phyloP scores from a whole-genome alignment of 768 basidiomycete genomes.

The Heimioporus sp. region DNA sequence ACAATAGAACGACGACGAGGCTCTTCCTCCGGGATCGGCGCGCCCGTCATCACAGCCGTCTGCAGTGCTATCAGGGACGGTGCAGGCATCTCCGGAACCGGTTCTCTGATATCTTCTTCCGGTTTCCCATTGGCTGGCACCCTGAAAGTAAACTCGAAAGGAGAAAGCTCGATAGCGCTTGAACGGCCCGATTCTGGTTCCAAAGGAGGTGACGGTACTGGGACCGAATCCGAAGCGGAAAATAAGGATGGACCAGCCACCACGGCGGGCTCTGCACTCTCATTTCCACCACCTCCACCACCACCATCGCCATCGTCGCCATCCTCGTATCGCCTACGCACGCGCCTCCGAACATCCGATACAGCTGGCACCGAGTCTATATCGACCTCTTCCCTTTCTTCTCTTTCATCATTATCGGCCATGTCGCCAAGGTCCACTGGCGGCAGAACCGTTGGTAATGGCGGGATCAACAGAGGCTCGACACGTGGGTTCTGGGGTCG shows the following conservation, averaged over 20 bases:
- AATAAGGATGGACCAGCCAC: slow-evolving; percentile 10
- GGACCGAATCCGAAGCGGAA: neutral
- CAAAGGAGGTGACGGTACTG: neutral
- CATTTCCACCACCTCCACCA: slow-evolving; percentile 5
- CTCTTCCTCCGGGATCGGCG: slow-evolving; percentile 21
- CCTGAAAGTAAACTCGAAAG: slow-evolving; percentile 28
- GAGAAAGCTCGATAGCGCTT: slow-evolving; percentile 5
- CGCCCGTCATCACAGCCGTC: slow-evolving; percentile 21
- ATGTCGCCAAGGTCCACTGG: slow-evolving; percentile 1
- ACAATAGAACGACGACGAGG: slow-evolving; percentile 26
- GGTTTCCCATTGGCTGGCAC: neutral
- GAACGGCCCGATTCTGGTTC: slow-evolving; percentile 6
- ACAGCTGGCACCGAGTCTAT: slow-evolving; percentile 1
- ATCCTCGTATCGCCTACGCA: slow-evolving; percentile 16
- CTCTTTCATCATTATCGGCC: slow-evolving; percentile 21
- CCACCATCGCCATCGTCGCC: neutral
- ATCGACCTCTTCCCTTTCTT: slow-evolving; percentile 15
- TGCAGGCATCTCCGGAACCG: slow-evolving; percentile 24
- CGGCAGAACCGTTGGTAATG: slow-evolving; percentile 1
- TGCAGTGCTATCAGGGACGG: slow-evolving; percentile 25
- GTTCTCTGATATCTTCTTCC: slow-evolving; percentile 24
- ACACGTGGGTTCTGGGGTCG: slow-evolving; percentile 13
- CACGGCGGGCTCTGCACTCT: neutral
- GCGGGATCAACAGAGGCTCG: slow-evolving; percentile 11
- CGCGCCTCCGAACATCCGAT: slow-evolving; percentile 16